Evolutionary conservation across 2,329 filamentous ascomycete genomes (phyloP).

Genomic region (Diaporthe aspalathi): DNA sequence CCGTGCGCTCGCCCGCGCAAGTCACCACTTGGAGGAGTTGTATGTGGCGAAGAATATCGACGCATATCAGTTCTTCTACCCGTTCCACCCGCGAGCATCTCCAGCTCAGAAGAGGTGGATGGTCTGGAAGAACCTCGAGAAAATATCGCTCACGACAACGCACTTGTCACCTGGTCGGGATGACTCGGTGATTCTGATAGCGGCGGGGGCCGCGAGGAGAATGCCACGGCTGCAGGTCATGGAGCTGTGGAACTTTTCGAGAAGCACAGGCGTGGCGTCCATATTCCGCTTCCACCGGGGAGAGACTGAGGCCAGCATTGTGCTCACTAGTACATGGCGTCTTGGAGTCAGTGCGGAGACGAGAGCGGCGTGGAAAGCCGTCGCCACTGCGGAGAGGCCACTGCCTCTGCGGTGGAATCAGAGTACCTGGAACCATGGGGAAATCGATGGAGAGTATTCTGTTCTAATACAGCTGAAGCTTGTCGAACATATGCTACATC

Average conservation of each 20-base stretch:
- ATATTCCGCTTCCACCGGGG: background rate
- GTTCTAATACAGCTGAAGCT: background rate
- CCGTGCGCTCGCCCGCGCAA: background rate
- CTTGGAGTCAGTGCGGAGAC: background rate
- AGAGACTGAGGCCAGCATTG: background rate
- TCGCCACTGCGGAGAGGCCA: background rate
- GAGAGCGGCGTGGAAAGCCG: background rate
- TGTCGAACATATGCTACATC: background rate
- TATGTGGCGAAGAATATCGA: background rate
- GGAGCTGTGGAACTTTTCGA: background rate
- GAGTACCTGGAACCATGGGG: background rate
- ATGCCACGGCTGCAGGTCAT: background rate
- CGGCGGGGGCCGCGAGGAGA: background rate
- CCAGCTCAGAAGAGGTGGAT: background rate
- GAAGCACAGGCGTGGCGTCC: background rate
- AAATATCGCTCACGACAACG: background rate
- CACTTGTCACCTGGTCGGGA: background rate
- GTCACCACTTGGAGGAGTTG: constrained; percentile 13
- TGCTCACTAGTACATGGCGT: background rate
- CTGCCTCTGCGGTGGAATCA: background rate
- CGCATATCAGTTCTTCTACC: background rate
- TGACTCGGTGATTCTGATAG: background rate
- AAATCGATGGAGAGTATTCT: background rate
- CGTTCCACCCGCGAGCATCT: background rate
- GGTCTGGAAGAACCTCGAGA: constrained; percentile 4